phyloP scores from a whole-genome alignment of 345 rosid genomes.

The Lumnitzera racemosa region DNA sequence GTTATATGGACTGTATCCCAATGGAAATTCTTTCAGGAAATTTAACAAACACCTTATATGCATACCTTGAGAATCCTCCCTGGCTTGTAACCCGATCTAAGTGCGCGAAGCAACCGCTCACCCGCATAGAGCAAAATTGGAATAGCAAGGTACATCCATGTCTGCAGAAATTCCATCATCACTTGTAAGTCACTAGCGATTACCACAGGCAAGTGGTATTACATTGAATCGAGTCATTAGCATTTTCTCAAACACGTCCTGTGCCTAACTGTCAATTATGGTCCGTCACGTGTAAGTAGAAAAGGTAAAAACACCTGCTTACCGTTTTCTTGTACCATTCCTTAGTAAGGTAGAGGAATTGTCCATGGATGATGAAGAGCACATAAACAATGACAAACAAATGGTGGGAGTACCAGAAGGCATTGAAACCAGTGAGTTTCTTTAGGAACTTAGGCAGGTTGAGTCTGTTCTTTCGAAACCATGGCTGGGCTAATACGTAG shows the following conservation, averaged over 20 bases:
- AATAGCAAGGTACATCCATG: constrained; percentile 85
- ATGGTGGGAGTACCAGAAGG: constrained; percentile 88
- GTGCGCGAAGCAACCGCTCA: constrained; percentile 54
- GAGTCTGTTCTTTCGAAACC: constrained; percentile 64
- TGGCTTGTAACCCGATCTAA: constrained; percentile 54
- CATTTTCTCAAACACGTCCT: too few species aligned
- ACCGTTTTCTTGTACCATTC: constrained; percentile 73
- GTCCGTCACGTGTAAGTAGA: neutral
- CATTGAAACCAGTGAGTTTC: constrained; percentile 71
- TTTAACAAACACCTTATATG: too few species aligned
- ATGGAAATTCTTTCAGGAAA: too few species aligned
- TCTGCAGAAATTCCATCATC: constrained; percentile 25
- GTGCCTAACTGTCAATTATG: too few species aligned
- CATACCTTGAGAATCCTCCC: constrained; percentile 63
- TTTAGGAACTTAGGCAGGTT: constrained; percentile 47
- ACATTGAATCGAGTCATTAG: too few species aligned
- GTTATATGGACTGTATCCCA: too few species aligned
- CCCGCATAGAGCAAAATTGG: constrained; percentile 47
- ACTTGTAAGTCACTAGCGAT: too few species aligned
- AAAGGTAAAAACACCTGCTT: constrained; percentile 3
- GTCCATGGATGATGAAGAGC: constrained; percentile 61
- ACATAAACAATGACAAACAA: constrained; percentile 63
- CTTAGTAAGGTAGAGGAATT: constrained; percentile 52
- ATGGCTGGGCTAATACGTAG: constrained; percentile 55
- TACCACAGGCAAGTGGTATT: too few species aligned